Evolutionary conservation across 2,329 filamentous ascomycete genomes (phyloP).

Genomic region (Penicillium sp.): DNA sequence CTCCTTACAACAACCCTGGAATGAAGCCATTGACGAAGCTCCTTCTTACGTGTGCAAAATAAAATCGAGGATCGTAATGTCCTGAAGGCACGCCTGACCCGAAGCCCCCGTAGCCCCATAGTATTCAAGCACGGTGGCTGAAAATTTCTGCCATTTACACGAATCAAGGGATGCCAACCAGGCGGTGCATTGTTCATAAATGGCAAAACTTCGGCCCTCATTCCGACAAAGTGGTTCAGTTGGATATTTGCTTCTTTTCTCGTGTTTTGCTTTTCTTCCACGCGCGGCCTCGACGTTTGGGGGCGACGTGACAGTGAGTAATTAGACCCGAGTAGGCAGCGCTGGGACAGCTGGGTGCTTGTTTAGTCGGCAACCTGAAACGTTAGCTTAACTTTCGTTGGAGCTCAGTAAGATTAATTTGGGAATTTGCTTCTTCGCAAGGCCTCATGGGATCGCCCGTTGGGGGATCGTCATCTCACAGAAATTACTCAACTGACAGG

Average conservation of each 20-base stretch:
- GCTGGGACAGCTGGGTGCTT: constrained; percentile 4
- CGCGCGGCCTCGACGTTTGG: background rate
- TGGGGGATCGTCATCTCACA: background rate
- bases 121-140: background rate
- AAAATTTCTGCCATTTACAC: background rate
- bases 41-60: background rate
- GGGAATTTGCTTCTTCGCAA: background rate
- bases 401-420: background rate
- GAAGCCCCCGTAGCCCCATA: background rate
- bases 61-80: constrained; percentile 7
- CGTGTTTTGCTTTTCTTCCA: background rate
- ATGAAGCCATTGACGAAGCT: constrained; percentile 1
- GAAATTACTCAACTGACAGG: background rate
- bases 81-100: background rate
- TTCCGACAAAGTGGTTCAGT: background rate
- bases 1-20: constrained; percentile 2
- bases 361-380: constrained; percentile 9
- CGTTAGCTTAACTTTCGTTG: constrained; percentile 8
- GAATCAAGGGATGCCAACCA: background rate
- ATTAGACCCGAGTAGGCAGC: background rate
- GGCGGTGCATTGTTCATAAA: background rate
- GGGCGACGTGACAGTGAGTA: background rate
- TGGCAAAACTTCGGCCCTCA: background rate
- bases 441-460: background rate
- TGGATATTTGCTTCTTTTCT: background rate